Evolutionary conservation across 192 early-diverging fungal species (phyloP).

Genomic region (Linnemannia exigua): DNA sequence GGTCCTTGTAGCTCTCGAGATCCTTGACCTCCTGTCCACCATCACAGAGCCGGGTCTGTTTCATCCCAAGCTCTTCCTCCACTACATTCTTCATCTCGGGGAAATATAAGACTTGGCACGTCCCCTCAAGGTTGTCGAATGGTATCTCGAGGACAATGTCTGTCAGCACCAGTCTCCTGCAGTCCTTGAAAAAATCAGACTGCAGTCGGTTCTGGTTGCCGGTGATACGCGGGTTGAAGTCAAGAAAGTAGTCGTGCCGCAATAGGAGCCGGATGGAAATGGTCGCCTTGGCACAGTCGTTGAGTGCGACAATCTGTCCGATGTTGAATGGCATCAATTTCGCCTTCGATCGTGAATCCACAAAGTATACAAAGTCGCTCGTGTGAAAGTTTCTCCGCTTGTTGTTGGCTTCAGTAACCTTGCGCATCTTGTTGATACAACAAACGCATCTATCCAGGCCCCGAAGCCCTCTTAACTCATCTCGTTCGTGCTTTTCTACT

Average conservation of each 20-base stretch:
- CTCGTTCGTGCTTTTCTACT: constrained; percentile 51
- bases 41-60: background rate
- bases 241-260: constrained; percentile 35
- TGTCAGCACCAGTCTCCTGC: constrained; percentile 6
- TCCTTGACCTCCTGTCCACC: background rate
- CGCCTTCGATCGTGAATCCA: constrained; percentile 46
- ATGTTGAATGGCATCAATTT: constrained; percentile 64
- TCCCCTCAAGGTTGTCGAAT: background rate
- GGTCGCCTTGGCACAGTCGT: background rate
- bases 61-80: background rate
- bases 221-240: background rate
- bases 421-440: background rate
- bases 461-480: background rate
- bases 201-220: constrained; percentile 5
- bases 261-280: constrained; percentile 59
- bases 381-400: constrained; percentile 64
- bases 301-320: constrained; percentile 62
- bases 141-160: background rate
- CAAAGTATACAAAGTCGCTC: constrained; percentile 70
- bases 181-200: constrained; percentile 21
- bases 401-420: constrained; percentile 12
- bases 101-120: constrained; percentile 6
- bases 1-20: constrained; percentile 11
- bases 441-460: background rate
- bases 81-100: background rate